These are phyloP conservation scores for Lindgomyces ingoldianus DNA, from an alignment of 495 filamentous ascomycete genomes.

Conservation along the genomic window DNA sequence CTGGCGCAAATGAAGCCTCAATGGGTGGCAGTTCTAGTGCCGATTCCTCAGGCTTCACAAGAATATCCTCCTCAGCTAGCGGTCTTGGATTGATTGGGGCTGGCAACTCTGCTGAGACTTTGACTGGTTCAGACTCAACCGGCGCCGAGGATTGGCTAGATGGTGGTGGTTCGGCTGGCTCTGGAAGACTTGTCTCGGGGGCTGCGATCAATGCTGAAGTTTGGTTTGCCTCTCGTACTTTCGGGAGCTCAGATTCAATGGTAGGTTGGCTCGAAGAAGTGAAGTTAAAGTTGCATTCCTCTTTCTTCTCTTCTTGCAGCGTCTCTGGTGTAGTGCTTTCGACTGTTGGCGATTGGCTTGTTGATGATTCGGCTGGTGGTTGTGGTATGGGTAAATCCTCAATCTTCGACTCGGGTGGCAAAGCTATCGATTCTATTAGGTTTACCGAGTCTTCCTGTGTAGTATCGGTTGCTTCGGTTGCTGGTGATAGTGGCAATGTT, in stretches of 20 bases:
- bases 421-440: conserved; percentile 3
- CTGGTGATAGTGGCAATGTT: conserved; percentile 11
- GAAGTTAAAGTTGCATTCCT: not conserved
- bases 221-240: not conserved
- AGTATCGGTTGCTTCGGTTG: conserved; percentile 10
- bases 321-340: not conserved
- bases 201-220: not conserved
- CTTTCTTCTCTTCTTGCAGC: not conserved
- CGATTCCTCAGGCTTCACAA: too few species aligned
- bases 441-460: conserved; percentile 8
- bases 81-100: not conserved
- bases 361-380: not conserved
- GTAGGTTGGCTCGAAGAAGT: not conserved
- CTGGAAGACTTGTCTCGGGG: not conserved
- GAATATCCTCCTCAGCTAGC: not conserved
- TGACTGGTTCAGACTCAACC: not conserved
- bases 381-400: not conserved
- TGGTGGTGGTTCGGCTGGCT: not conserved
- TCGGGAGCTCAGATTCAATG: not conserved
- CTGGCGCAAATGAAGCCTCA: too few species aligned
- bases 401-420: conserved; percentile 7
- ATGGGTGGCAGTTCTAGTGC: too few species aligned
- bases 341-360: conserved; percentile 1
- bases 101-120: not conserved
- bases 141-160: not conserved